Percentiles rank a stretch among this genome's conserved stretches.
Conservation (phyloP, 2,329 filamentous ascomycete genomes). For the Verticillium zaregamsianum region DNA sequence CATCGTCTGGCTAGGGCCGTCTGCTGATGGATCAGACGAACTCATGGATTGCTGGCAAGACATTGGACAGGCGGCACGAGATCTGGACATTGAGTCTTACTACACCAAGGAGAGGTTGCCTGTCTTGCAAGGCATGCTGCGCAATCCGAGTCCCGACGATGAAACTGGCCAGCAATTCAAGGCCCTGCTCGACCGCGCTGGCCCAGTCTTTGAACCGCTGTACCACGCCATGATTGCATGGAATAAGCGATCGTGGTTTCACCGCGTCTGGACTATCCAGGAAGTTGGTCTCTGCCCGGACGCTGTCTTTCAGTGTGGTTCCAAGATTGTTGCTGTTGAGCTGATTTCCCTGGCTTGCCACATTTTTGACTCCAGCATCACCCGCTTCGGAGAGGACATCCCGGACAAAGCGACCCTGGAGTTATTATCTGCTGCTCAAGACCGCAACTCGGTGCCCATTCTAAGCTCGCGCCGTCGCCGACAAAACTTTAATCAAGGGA, state of each 20-base stretch:
- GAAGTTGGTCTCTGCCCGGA: constrained; percentile 20
- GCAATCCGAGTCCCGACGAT: constrained; percentile 1
- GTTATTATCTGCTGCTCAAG: not conserved
- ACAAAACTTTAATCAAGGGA: constrained; percentile 9
- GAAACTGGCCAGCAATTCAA: constrained; percentile 16
- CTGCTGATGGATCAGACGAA: constrained; percentile 7
- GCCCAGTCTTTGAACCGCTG: not conserved
- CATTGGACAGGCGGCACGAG: constrained; percentile 21
- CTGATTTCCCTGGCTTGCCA: constrained; percentile 16
- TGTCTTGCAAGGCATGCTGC: not conserved
- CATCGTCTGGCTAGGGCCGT: constrained; percentile 29
- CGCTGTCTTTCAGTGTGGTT: constrained; percentile 22
- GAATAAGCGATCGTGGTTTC: constrained; percentile 18
- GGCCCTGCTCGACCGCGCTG: not conserved
- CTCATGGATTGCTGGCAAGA: constrained; percentile 10
- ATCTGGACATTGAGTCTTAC: constrained; percentile 12
- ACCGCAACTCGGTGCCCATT: not conserved
- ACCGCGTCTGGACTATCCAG: constrained; percentile 23
- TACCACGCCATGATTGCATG: constrained; percentile 1
- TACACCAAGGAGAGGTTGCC: constrained; percentile 4
- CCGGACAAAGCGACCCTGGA: not conserved
- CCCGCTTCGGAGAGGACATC: not conserved
- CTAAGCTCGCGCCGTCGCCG: constrained; percentile 1
- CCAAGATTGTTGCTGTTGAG: constrained; percentile 18
- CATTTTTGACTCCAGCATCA: constrained; percentile 11